Evolutionary conservation across 768 basidiomycete species (phyloP), one percentile per base, ranked within the genome.

Genomic region (Auricularia auricula-judae): DNA sequence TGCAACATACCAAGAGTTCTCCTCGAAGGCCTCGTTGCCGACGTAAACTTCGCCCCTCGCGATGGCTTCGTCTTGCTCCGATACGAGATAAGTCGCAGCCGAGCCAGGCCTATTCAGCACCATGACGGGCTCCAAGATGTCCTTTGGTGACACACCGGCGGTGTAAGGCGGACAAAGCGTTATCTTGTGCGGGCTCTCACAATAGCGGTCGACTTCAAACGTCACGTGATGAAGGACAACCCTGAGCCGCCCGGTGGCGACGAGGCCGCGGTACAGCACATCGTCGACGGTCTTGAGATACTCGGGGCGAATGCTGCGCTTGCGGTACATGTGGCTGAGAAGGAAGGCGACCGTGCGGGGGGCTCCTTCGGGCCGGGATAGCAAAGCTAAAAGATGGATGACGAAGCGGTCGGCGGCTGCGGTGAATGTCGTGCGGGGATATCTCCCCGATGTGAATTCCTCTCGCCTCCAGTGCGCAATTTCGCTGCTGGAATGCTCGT

Each of bases 21-120:
- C 21, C 5, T 16, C 18, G 58, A 66, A 62, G 10, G 70, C 62
- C 64, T 74, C 73, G 62, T 72, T 74, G 3, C 74, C 72, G 3
- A 62, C 64, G 53, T 70, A 67, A 21, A 69, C 62, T 21, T 59
- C 64, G 5, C 63, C 64, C 59, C 39, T 7, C 39, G 39, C 39
- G 39, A 42, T 42, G 8, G 7, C 12, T 14, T 42, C 39, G 39
- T 70, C 69, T 14, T 62, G 36, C 34, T 61, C 29, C 4, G 62
- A 29, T 18, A 18, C 5, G 21, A 51, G 47, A 18, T 4, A 59
- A n/a, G 53, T 62, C 63, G 62, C 23, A 67, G 18, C 42, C 11
- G 7, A 65, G 12, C 18, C 64, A 42, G 8, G 58, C 2, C 33
- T 11, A n/a, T 3, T 12, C 36, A 18, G 68, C 34, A 35, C 67